A percentile compares a stretch with the other conserved stretches of the same genome.
phyloP scores from a whole-genome alignment of 83 land plant species.

The Thuja plicata region DNA sequence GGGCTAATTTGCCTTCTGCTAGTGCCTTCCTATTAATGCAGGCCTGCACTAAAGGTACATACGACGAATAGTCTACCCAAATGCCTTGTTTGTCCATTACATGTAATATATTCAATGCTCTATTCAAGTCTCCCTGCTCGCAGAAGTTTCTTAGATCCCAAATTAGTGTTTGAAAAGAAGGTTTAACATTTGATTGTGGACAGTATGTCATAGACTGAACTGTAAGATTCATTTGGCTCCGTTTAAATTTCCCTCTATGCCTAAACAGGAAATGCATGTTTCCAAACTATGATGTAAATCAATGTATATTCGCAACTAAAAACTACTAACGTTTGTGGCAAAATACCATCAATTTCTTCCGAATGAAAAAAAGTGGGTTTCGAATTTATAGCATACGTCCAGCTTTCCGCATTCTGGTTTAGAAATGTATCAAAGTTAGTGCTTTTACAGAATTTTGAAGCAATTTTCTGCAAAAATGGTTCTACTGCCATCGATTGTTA shows the following conservation, averaged over 20 bases:
- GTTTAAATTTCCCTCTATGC: not conserved
- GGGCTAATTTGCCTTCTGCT: constrained; percentile 8
- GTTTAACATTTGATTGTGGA: not conserved
- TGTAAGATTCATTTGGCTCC: not conserved
- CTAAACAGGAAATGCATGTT: not conserved
- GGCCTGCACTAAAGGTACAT: constrained; percentile 8
- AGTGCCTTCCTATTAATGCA: constrained; percentile 1
- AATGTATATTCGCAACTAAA: not conserved
- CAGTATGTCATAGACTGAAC: not conserved
- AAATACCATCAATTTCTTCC: not conserved
- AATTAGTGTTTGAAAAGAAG: not conserved
- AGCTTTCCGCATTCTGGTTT: no score
- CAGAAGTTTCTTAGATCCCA: not conserved
- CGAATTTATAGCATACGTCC: no score
- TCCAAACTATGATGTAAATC: not conserved
- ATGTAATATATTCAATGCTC: not conserved
- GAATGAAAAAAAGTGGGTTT: no score
- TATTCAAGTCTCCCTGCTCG: constrained; percentile 4
- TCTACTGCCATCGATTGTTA: no score
- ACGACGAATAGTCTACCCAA: not conserved
- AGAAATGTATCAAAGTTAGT: no score
- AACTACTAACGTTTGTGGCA: not conserved
- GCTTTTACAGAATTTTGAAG: no score
- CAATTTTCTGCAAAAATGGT: no score
- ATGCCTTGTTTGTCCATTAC: not conserved